Percentiles rank a stretch among this genome's conserved stretches.
Conservation (phyloP, 345 rosid genomes). For the Rhizophora mangle region DNA sequence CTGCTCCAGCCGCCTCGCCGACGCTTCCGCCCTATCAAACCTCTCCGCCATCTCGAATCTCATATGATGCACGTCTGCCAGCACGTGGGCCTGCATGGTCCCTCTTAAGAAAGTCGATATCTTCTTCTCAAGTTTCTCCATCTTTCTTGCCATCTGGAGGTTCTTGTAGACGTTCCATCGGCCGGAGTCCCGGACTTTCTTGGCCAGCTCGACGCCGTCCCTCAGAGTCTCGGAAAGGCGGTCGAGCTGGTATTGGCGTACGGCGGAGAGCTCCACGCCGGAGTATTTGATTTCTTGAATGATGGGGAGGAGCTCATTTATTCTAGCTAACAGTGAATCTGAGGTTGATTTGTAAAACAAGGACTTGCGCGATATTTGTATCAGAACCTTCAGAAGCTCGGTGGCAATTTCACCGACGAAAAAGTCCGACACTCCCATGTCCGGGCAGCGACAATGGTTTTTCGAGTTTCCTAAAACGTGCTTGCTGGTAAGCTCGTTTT, state of each 20-base stretch:
- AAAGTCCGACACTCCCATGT: slow-evolving; percentile 58
- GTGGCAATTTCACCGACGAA: slow-evolving; percentile 64
- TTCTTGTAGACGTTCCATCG: slow-evolving; percentile 70
- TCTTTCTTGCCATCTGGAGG: slow-evolving; percentile 43
- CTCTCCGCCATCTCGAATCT: slow-evolving; percentile 42
- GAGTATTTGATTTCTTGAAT: slow-evolving; percentile 63
- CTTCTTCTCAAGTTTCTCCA: slow-evolving; percentile 67
- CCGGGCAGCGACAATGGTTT: background rate
- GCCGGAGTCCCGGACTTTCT: slow-evolving; percentile 34
- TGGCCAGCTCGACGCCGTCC: slow-evolving; percentile 48
- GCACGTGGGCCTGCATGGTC: slow-evolving; percentile 41
- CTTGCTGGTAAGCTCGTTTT: background rate
- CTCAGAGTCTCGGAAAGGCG: slow-evolving; percentile 37
- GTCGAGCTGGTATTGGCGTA: slow-evolving; percentile 69
- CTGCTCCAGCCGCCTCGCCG: slow-evolving; percentile 42
- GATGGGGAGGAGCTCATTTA: slow-evolving; percentile 41
- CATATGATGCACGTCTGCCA: slow-evolving; percentile 67
- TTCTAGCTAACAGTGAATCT: slow-evolving; percentile 23
- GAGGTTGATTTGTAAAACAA: slow-evolving; percentile 49
- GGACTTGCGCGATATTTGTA: slow-evolving; percentile 38
- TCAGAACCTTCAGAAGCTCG: slow-evolving; percentile 50
- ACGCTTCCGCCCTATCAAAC: slow-evolving; percentile 48
- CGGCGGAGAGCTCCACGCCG: slow-evolving; percentile 68
- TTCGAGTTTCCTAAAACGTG: too few species aligned
- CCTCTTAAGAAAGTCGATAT: slow-evolving; percentile 37